Percentiles rank a stretch among this genome's conserved stretches.
Conservation (phyloP, 2,329 filamentous ascomycete species). For the Chrysosphaeria jannelii region DNA sequence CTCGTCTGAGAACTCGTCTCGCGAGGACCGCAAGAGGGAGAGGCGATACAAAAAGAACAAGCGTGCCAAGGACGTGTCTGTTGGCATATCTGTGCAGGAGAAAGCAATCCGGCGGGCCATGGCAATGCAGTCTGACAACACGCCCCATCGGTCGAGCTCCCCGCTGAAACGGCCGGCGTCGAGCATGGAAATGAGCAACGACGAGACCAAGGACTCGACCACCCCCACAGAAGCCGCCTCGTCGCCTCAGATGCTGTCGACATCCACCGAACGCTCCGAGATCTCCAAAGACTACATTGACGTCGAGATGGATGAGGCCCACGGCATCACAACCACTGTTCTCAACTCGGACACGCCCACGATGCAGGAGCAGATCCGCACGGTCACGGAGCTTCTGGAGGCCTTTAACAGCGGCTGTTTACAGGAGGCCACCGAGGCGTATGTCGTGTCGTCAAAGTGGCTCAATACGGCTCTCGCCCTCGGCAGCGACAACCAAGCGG, state of each 20-base stretch:
- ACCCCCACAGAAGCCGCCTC: constrained; percentile 9
- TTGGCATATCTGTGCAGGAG: no score
- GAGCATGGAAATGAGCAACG: constrained; percentile 18
- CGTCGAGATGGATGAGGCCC: constrained; percentile 4
- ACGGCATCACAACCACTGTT: not conserved
- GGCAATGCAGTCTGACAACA: no score
- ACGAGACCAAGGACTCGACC: constrained; percentile 8
- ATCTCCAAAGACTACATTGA: constrained; percentile 1
- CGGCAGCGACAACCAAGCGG: constrained; percentile 21
- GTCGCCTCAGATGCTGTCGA: constrained; percentile 1
- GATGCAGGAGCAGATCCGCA: constrained; percentile 30
- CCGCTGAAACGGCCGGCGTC: constrained; percentile 32
- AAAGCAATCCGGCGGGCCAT: no score
- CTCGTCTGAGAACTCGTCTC: no score
- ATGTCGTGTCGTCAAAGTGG: constrained; percentile 55
- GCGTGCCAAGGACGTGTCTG: no score
- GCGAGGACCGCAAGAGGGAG: no score
- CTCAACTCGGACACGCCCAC: constrained; percentile 1
- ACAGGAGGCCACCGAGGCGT: constrained; percentile 46
- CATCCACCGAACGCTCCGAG: not conserved
- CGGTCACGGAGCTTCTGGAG: constrained; percentile 31
- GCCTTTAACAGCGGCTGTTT: constrained; percentile 20
- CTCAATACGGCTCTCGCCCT: constrained; percentile 40
- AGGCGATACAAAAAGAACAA: no score
- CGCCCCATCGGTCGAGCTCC: constrained; percentile 29